A percentile compares a stretch with the other conserved stretches of the same genome.
phyloP scores from a whole-genome alignment of 208 protist species.

The Leishmania braziliensis region DNA sequence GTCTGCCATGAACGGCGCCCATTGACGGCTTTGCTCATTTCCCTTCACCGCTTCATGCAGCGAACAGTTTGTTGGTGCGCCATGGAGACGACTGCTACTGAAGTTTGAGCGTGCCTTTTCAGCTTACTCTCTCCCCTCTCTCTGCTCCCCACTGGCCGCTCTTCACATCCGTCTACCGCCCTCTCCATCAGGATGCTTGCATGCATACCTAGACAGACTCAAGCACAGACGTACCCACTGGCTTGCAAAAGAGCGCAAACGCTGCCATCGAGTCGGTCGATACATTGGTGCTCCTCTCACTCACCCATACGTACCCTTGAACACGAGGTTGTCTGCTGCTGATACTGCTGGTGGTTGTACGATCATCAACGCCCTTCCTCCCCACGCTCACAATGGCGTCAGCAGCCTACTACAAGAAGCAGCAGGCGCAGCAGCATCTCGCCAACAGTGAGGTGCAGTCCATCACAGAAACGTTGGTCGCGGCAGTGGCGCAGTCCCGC shows the following conservation, averaged over 20 bases:
- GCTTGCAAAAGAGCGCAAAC: not conserved
- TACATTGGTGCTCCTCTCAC: not conserved
- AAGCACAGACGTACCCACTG: not conserved
- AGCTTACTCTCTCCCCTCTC: not conserved
- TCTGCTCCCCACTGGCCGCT: not conserved
- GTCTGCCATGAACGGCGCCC: not conserved
- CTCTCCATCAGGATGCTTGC: not conserved
- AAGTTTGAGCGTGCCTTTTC: not conserved
- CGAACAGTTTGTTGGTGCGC: not conserved
- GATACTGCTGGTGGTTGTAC: not conserved
- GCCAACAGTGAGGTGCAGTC: conserved; percentile 37
- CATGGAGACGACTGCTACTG: not conserved
- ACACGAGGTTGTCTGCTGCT: not conserved
- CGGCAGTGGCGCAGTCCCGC: conserved; percentile 31
- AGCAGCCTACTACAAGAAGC: conserved; percentile 40
- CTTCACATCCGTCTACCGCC: not conserved
- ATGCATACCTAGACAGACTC: not conserved
- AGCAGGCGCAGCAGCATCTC: conserved; percentile 36
- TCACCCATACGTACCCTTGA: not conserved
- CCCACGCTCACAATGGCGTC: conserved; percentile 27
- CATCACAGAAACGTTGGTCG: conserved; percentile 38
- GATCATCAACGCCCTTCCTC: not conserved
- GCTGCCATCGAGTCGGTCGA: not conserved
- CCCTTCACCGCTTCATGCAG: not conserved
- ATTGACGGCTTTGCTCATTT: not conserved